Percentiles rank a stretch among this genome's conserved stretches.
These are phyloP conservation scores for Trichoderma lentiforme DNA, from an alignment of 2,329 filamentous ascomycete species.

Conservation along the genomic window DNA sequence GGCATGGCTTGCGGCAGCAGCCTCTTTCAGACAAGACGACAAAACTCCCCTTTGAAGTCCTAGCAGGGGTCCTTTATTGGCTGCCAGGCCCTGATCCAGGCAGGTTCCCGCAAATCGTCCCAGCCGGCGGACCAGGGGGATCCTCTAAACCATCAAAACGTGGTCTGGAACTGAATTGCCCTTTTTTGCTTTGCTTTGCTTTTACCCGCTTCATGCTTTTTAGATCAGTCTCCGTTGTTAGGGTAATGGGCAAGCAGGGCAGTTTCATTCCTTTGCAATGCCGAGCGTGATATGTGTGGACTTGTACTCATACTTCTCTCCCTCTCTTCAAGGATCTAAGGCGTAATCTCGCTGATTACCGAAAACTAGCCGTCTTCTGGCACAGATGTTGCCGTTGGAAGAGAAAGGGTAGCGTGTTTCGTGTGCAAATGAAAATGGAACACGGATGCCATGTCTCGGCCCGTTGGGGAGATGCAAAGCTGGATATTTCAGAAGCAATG, in stretches of 20 bases:
- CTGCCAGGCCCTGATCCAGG: slow-evolving; percentile 5
- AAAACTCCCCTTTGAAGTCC: slow-evolving; percentile 15
- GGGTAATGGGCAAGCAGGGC: neutral
- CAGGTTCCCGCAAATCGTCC: slow-evolving; percentile 10
- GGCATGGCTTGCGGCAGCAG: neutral
- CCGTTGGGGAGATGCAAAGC: slow-evolving; percentile 5
- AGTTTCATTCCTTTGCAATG: slow-evolving; percentile 4
- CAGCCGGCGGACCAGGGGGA: neutral
- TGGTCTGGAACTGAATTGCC: neutral
- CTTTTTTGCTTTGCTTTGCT: neutral
- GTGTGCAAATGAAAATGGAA: slow-evolving; percentile 17
- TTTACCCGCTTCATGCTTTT: neutral
- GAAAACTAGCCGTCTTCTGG: neutral
- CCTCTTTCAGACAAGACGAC: slow-evolving; percentile 9
- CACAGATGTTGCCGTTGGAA: neutral
- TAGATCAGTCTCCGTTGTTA: neutral
- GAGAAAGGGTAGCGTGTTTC: slow-evolving; percentile 1
- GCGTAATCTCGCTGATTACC: neutral
- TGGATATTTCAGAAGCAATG: neutral
- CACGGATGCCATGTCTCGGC: slow-evolving; percentile 15
- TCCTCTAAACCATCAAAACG: neutral
- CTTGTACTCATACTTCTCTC: neutral
- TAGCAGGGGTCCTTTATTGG: slow-evolving; percentile 15
- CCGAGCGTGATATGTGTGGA: neutral
- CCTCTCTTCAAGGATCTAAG: neutral